Conservation (phyloP, 164 flowering plant genomes). For the Kingdonia uniflora region DNA sequence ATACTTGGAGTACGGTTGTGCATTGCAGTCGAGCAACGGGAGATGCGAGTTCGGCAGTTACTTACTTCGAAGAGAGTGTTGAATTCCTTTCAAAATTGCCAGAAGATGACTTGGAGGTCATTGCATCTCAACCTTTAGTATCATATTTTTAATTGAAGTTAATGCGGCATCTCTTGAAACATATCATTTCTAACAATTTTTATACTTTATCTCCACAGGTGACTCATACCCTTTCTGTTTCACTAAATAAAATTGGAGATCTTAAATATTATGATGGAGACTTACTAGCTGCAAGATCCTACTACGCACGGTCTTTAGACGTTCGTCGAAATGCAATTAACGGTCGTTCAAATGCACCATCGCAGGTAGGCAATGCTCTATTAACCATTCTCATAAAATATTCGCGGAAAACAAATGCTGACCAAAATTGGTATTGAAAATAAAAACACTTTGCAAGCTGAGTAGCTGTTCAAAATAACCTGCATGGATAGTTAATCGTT, state of each 20-base stretch:
- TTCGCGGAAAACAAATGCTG: too few relatives aligned
- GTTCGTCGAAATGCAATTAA: conserved; percentile 77
- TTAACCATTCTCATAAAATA: too few relatives aligned
- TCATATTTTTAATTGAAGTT: too few relatives aligned
- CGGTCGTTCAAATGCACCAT: conserved; percentile 32
- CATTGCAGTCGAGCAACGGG: conserved; percentile 71
- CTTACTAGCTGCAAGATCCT: conserved; percentile 56
- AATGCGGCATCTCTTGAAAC: too few relatives aligned
- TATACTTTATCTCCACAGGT: conserved; percentile 44
- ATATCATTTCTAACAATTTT: too few relatives aligned
- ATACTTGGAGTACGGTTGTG: too few relatives aligned
- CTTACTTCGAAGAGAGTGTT: conserved; percentile 74
- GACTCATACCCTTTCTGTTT: conserved; percentile 86
- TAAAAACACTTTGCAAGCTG: too few relatives aligned
- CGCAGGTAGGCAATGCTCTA: conserved; percentile 48
- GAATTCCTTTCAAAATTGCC: conserved; percentile 67
- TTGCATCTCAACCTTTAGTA: conserved; percentile 1
- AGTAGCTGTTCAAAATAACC: too few relatives aligned
- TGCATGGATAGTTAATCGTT: too few relatives aligned
- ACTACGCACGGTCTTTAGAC: conserved; percentile 62
- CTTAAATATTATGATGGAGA: conserved; percentile 86
- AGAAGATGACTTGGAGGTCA: conserved; percentile 68
- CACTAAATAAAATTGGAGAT: conserved; percentile 96
- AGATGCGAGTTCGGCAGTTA: conserved; percentile 61
- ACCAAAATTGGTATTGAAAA: too few relatives aligned